phyloP scores from a whole-genome alignment of 2,329 filamentous ascomycete species.

The Exophiala bonariae region DNA sequence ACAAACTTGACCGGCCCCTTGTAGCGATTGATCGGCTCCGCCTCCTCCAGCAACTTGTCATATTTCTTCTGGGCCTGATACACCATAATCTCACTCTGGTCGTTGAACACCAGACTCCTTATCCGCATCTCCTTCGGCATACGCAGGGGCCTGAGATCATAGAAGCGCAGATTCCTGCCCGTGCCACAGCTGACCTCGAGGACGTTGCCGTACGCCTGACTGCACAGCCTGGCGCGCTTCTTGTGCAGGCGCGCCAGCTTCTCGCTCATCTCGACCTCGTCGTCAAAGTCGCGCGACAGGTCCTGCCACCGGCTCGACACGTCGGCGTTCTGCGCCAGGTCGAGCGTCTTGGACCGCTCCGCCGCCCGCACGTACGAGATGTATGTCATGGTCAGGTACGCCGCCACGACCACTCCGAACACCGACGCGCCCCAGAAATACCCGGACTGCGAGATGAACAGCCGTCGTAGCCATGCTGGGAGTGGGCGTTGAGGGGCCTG shows the following conservation, averaged over 20 bases:
- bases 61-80: slow-evolving; percentile 47
- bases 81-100: slow-evolving; percentile 50
- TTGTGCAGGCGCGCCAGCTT: slow-evolving; percentile 40
- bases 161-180: slow-evolving; percentile 48
- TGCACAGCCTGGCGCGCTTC: slow-evolving; percentile 43
- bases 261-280: slow-evolving; percentile 46
- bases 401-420: slow-evolving; percentile 41
- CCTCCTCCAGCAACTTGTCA: slow-evolving; percentile 25
- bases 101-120: slow-evolving; percentile 47
- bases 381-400: slow-evolving; percentile 46
- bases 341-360: slow-evolving; percentile 14
- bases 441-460: slow-evolving; percentile 5
- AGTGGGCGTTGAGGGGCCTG: too few species aligned
- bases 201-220: slow-evolving; percentile 45
- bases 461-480: too few species aligned
- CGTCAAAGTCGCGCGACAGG: slow-evolving; percentile 45
- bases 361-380: slow-evolving; percentile 41
- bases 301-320: slow-evolving; percentile 49
- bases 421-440: slow-evolving; percentile 40
- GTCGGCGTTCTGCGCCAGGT: slow-evolving; percentile 33
- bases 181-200: slow-evolving; percentile 53
- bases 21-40: slow-evolving; percentile 13
- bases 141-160: slow-evolving; percentile 35
- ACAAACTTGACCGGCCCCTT: slow-evolving; percentile 24
- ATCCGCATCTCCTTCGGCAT: slow-evolving; percentile 33